Base-by-base conservation (phyloP, 306 rosid genomes). In the Senna siamea region DNA sequence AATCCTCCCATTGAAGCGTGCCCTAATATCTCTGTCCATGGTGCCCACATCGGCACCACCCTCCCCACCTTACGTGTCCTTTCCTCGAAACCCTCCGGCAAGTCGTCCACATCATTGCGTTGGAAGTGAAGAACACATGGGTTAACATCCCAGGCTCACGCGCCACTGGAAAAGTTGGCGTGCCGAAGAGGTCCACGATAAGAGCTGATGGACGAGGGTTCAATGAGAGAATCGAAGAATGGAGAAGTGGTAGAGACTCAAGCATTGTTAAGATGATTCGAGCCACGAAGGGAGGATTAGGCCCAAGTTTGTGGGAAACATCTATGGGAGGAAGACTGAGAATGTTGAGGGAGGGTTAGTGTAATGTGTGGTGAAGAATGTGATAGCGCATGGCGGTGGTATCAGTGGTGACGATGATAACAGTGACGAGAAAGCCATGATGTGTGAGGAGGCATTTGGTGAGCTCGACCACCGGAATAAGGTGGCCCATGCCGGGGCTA, bases 1-100 rank as follows among this genome's bases (percentile, higher is more conserved):
- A 84, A 86, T 6, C 86, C 87, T 7, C 93, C 91, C 0, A 76
- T 68, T 0, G 91, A 72, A 2, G 63, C 59, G 67, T 88, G 89
- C 22, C 53, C 35, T 13, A 90, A 60, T 0, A 90, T 85, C 38
- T 77, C 85, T 5, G 23, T 69, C 30, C 88, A 91, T 0, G 89
- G 83, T 40, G 78, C 91, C 91, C 96, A 87, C 46, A 32, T 5
- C 0, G 79, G 71, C 5, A 90, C 72, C 59, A 80, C 74, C 55
- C 43, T 0, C 1, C 93, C 91, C 38, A 37, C 3, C 0, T 55
- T 74, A 0, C 26, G 10, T 0, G 86, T 89, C 48, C 89, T 75
- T 37, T 1, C 5, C 22, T 73, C 0, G 53, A 89, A 91, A 30
- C 89, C 89, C 0, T 84, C 80, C 0, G 91, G 92, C 13, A 91